Percentiles rank a stretch among this genome's conserved stretches.
These are phyloP conservation scores for Piedraia hortae DNA, from an alignment of 2,329 filamentous ascomycete genomes.

Conservation along the genomic window DNA sequence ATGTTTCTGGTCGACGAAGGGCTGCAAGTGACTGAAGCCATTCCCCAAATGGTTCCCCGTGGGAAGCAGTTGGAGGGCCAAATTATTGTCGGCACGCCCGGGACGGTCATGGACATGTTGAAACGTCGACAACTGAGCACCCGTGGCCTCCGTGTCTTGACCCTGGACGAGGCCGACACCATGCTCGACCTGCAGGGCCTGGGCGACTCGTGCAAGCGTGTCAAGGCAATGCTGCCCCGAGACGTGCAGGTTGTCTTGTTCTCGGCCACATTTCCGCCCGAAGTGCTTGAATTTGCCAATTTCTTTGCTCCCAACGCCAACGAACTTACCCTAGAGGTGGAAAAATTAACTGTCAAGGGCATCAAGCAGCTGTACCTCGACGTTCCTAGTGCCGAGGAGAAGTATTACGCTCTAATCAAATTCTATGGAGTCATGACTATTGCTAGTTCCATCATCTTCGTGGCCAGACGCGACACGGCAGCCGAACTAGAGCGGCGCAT, in stretches of 20 bases:
- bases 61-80: conserved; percentile 43
- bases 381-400: conserved; percentile 52
- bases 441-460: conserved; percentile 92
- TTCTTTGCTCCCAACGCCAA: conserved; percentile 70
- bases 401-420: conserved; percentile 69
- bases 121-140: conserved; percentile 47
- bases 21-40: conserved; percentile 51
- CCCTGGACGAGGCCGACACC: conserved; percentile 92
- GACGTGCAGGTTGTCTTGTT: conserved; percentile 75
- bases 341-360: conserved; percentile 83
- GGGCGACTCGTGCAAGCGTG: conserved; percentile 78
- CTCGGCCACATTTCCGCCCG: conserved; percentile 74
- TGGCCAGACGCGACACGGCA: conserved; percentile 76
- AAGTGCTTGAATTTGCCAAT: conserved; percentile 59
- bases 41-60: conserved; percentile 47
- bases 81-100: conserved; percentile 77
- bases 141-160: conserved; percentile 48
- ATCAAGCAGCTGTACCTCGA: conserved; percentile 98
- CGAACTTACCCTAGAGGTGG: conserved; percentile 60
- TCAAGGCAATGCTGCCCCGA: conserved; percentile 49
- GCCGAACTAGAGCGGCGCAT: conserved; percentile 64
- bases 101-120: conserved; percentile 72
- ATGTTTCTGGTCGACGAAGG: conserved; percentile 39
- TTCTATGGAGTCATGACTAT: conserved; percentile 93
- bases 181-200: conserved; percentile 93